Evolutionary conservation across 805 yeast genomes (phyloP).

Genomic region (Candida multigemmis): DNA sequence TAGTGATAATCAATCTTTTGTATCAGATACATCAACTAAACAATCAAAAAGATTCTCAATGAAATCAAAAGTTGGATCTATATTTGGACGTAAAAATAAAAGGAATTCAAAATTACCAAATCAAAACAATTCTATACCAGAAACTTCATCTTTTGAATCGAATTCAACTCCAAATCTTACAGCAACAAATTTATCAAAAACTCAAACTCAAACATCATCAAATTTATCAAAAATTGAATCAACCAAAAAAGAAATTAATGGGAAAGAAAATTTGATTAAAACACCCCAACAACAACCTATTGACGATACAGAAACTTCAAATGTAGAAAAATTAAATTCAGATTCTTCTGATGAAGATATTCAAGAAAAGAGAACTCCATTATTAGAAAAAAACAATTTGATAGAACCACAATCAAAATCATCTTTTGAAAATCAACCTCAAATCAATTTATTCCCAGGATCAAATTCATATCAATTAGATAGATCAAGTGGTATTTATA

Average conservation of each 20-base stretch:
- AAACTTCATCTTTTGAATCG: slow-evolving; percentile 17
- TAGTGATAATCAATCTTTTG: slow-evolving; percentile 1
- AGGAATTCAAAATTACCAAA: slow-evolving; percentile 5
- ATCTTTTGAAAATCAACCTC: slow-evolving; percentile 5
- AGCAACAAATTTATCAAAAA: slow-evolving; percentile 10
- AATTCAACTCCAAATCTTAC: slow-evolving; percentile 8
- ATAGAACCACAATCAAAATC: slow-evolving; percentile 8
- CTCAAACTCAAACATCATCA: too few relatives aligned
- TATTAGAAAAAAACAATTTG: slow-evolving; percentile 25
- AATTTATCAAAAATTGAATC: background rate
- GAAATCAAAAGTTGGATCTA: slow-evolving; percentile 68
- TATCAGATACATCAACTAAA: slow-evolving; percentile 3
- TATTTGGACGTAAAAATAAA: slow-evolving; percentile 57
- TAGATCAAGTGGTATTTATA: slow-evolving; percentile 19
- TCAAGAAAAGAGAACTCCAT: slow-evolving; percentile 16
- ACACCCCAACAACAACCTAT: background rate
- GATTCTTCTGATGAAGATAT: slow-evolving; percentile 22
- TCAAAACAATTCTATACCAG: slow-evolving; percentile 19
- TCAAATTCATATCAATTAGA: too few relatives aligned
- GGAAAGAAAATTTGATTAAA: background rate
- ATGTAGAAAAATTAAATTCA: slow-evolving; percentile 2
- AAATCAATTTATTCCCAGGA: slow-evolving; percentile 7
- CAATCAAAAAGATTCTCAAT: slow-evolving; percentile 30
- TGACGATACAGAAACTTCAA: background rate
- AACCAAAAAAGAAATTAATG: background rate